These are phyloP conservation scores for Albizia julibrissin DNA, from an alignment of 306 rosid genomes.

Conservation along the genomic window DNA sequence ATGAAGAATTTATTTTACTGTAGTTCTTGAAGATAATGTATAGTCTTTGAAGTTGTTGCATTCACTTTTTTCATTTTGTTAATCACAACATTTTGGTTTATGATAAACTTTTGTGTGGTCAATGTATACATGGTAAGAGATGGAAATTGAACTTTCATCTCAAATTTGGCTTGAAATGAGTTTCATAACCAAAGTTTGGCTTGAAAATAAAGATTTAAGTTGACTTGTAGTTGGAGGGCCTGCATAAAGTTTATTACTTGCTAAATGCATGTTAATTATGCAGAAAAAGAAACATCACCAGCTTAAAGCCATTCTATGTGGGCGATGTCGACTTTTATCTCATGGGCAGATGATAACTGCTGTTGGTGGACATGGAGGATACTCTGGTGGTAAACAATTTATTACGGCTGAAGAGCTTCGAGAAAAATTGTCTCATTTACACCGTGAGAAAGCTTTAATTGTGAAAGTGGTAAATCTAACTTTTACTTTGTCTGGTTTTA, in stretches of 20 bases:
- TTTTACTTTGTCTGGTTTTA: conserved; percentile 13
- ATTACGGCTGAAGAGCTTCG: conserved; percentile 85
- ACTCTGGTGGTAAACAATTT: conserved; percentile 81
- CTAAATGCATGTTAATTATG: conserved; percentile 18
- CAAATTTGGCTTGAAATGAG: not conserved
- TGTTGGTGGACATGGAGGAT: conserved; percentile 97
- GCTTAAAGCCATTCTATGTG: conserved; percentile 76
- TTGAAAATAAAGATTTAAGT: not conserved
- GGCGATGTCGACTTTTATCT: conserved; percentile 80
- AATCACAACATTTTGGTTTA: not conserved
- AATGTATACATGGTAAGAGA: not conserved
- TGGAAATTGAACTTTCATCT: not conserved
- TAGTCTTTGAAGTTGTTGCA: not conserved
- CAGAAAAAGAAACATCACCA: conserved; percentile 97
- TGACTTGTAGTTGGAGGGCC: not conserved
- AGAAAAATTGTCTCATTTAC: conserved; percentile 75
- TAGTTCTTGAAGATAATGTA: not conserved
- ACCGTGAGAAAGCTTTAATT: conserved; percentile 71
- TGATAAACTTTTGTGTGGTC: not conserved
- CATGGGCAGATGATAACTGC: conserved; percentile 96
- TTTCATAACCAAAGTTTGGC: no score
- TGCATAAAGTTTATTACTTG: not conserved
- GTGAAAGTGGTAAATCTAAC: conserved; percentile 67
- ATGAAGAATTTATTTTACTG: not conserved
- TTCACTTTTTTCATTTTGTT: not conserved